Evolutionary conservation across 305 asterid species (phyloP), one percentile per base, ranked within the genome.

Genomic region (Rubia balearica): DNA sequence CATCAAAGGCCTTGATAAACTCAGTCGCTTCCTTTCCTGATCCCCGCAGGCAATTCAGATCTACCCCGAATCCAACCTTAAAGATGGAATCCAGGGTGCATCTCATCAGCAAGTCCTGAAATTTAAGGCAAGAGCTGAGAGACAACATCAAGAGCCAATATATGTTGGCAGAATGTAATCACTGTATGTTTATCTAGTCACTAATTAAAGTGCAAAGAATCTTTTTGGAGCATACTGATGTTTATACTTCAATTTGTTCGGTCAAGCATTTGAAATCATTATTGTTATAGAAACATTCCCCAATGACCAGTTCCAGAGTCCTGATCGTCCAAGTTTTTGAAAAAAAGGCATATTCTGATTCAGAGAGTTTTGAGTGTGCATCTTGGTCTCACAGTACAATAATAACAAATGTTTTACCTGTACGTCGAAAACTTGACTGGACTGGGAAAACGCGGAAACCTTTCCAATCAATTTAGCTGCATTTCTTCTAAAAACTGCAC

Each of bases 1-100:
- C 89, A 79, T 91, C 97, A 53, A 89, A 86, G 13, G 95, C 95
- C 79, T 81, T 81, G 65, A 79, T 91, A 41, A 89, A 86, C 48
- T 76, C 36, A 27, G 68, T 81, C 17, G 86, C 89, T 68, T 83
- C 85, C 42, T 69, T 77, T 46, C 81, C 74, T 42, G 89, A 81
- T 73, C 88, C 91, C 10, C 78, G 74, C 12, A 87, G 38, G 75
- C 88, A 83, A 51, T 89, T 83, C 38, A 89, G 69, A 65, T 88
- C 97, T 0, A 87, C 89, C 61, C 92, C 97, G 61, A 91, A 89
- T 7, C 92, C 97, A 75, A 91, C 96, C 78, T 83, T 88, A 77
- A 87, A 91, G 69, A 91, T 85, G 0, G 96, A 87, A 57, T 91
- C 96, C 71, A 89, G 77, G 6, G 91, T 83, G 80, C 85, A 82